Base-by-base conservation (phyloP, 371 early-diverging fungal species). In the Mortierella sp. region DNA sequence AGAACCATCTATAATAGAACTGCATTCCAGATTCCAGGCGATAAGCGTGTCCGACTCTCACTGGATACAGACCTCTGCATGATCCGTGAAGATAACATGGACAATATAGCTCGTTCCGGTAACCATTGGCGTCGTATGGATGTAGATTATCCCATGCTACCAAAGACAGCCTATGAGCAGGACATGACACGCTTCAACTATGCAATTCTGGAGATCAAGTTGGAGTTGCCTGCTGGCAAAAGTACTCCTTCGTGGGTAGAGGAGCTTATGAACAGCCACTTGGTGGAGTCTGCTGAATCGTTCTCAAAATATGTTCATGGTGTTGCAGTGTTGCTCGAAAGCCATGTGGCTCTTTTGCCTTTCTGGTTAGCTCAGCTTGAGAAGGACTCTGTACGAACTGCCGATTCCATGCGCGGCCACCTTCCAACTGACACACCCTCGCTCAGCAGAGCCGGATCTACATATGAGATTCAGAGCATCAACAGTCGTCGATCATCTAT, bases 251-350 rank as follows among this genome's bases (percentile, higher is more conserved):
- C 89, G 45, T 99, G 99, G 99, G 95, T 99, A 20, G 84, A 86
- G 9, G 95, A 96, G 37, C 89, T 99, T 62, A 86, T 97, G 68
- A 88, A 93, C 47, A 92, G 94, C 60, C 93, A 96, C 70, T 86
- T 99, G 75, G 98, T 99, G 20, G 97, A 97, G 84, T 96, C 97
- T 52, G 98, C 98, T 5, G 98, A 99, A 62, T 95, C 97, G 68
- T 99, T 99, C 87, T 95, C 96, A 49, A 99, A 99, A 86, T 99
- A 97, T 86, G 89, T 98, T 54, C 99, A 99, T 85, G 99, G 99
- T 72, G 92, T 94, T 16, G 93, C 97, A 12, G 92, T 96, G 49
- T 89, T 99, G 12, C 93, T 96, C 67, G 94, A 95, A 66, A 90
- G 91, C 64, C 91, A 93, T 45, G 94, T 99, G 11, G 92, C 94